A percentile compares a stretch with the other conserved stretches of the same genome.
phyloP scores from a whole-genome alignment of 352 stramenopile species.

The Phytophthora fragariaefolia region DNA sequence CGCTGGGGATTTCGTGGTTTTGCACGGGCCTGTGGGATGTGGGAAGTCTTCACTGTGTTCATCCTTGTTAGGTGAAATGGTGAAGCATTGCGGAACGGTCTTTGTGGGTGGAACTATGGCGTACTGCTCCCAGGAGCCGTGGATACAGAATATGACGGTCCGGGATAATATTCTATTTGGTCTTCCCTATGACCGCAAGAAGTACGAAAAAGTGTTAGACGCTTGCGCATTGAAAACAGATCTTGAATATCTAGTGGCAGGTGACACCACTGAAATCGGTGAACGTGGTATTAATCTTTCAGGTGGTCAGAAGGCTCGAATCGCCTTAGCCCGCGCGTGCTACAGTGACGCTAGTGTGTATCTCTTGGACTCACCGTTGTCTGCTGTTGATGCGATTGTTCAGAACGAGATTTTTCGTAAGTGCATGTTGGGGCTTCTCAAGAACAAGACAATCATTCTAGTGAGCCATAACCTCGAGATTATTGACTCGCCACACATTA shows the following conservation, averaged over 20 bases:
- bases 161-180: slow-evolving; percentile 94
- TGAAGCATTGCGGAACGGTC: slow-evolving; percentile 51
- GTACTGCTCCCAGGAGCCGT: slow-evolving; percentile 90
- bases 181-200: slow-evolving; percentile 53
- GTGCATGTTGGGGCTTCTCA: slow-evolving; percentile 59
- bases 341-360: slow-evolving; percentile 60
- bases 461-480: slow-evolving; percentile 66
- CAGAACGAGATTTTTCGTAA: slow-evolving; percentile 82
- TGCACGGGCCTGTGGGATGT: slow-evolving; percentile 91
- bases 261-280: slow-evolving; percentile 77
- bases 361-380: slow-evolving; percentile 53
- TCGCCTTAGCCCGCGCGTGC: slow-evolving; percentile 66
- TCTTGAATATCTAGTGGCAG: slow-evolving; percentile 65
- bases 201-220: slow-evolving; percentile 66
- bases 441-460: slow-evolving; percentile 62
- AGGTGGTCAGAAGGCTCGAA: slow-evolving; percentile 65
- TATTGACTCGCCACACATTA: slow-evolving; percentile 38
- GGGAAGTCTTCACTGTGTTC: slow-evolving; percentile 88
- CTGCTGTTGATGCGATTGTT: slow-evolving; percentile 62
- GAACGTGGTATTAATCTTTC: slow-evolving; percentile 70
- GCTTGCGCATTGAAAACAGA: slow-evolving; percentile 76
- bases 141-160: slow-evolving; percentile 87
- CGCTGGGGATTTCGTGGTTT: slow-evolving; percentile 80
- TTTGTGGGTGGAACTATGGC: slow-evolving; percentile 60
- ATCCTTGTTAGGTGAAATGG: slow-evolving; percentile 88